Base-by-base conservation (phyloP, 345 rosid species). In the Anastatica hierochuntica region DNA sequence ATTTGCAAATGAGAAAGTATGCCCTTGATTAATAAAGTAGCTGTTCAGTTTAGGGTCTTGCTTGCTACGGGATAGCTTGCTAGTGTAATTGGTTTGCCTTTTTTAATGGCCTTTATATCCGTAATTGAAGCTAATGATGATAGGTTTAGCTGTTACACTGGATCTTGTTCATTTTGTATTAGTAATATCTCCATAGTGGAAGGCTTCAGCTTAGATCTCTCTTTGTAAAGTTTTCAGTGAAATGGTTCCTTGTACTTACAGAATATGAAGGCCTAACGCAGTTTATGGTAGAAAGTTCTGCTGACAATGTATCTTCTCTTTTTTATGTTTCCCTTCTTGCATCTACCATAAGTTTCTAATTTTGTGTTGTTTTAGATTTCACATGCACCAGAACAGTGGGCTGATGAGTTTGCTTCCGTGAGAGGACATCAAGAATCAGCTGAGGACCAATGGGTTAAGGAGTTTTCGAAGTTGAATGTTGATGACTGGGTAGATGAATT, bases 401-500 rank as follows among this genome's bases (percentile, higher is more conserved):
- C 56, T 46, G 72, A 83, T 71, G 94, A 94, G 67, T 94, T 88
- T 76, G 38, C 83, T 56, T 50, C 83, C 51, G 88, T 73, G 68
- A 72, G 69, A 48, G 83, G 33, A 72, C 74, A 66, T 20, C 80
- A 73, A 52, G 81, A 73, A 31, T 21, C 80, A 52, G 71, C 60
- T 26, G 94, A 81, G 33, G 90, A 85, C 78, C 80, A 79, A 63
- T 94, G 99, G 99, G 95, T 77, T 35, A 72, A 94, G 69, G 99
- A 88, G 77, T 94, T 94, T 74, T 88, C 99, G 18, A 85, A 94
- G 77, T 74, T 88, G 74, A 67, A 81, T 70, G 87, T 88, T 56
- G 60, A 79, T 77, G 95, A 88, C 72, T 94, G 99, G 99, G 77
- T 42, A 13, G 99, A 94, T 45, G 99, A 94, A 75, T 94, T 85